Evolutionary conservation across 345 rosid species (phyloP).

Genomic region (Erysimum cheiranthoides): DNA sequence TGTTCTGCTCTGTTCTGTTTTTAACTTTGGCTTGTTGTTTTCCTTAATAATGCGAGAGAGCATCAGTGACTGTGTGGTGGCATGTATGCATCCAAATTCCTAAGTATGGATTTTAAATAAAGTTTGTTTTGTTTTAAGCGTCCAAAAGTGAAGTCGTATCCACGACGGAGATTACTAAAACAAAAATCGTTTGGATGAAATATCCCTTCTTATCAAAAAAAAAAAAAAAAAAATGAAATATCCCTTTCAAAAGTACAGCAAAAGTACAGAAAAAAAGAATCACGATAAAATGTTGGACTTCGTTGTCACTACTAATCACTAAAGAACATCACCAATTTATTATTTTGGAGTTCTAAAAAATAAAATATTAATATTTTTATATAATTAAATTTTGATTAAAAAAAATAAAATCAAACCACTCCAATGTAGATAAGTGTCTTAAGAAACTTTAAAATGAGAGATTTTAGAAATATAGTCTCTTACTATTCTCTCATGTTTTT

Average conservation of each 20-base stretch:
- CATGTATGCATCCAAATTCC: conserved; percentile 12
- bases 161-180: not conserved
- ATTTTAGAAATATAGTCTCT: too few species aligned
- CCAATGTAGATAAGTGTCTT: too few species aligned
- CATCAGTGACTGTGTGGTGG: conserved; percentile 3
- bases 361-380: too few species aligned
- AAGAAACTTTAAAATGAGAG: too few species aligned
- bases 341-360: too few species aligned
- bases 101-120: conserved; percentile 6
- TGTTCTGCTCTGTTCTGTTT: conserved; percentile 3
- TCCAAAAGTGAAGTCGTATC: conserved; percentile 17
- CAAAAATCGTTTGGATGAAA: conserved; percentile 11
- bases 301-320: not conserved
- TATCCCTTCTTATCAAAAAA: too few species aligned
- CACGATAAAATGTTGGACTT: conserved; percentile 1
- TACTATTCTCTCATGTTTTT: too few species aligned
- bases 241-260: not conserved
- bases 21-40: not conserved
- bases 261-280: not conserved
- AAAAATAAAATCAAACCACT: too few species aligned
- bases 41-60: conserved; percentile 32
- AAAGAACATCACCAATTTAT: too few species aligned
- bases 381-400: too few species aligned
- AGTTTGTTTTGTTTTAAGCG: not conserved
- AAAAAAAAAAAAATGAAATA: too few species aligned